phyloP scores from a whole-genome alignment of 345 rosid genomes.

The Dipteronia sinensis region DNA sequence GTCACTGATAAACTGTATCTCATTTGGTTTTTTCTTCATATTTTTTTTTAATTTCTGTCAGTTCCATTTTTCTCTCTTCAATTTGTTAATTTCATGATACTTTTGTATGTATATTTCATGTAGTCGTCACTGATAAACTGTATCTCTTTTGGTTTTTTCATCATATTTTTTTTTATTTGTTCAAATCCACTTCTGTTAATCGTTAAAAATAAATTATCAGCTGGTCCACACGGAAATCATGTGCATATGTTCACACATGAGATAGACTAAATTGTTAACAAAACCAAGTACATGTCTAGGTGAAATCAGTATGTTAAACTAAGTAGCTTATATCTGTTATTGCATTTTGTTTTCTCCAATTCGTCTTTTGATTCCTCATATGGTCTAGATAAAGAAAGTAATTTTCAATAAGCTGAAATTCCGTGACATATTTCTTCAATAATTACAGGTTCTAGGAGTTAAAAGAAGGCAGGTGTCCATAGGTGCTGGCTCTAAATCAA shows the following conservation, averaged over 20 bases:
- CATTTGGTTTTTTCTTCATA: neutral
- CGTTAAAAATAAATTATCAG: no score
- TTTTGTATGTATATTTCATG: neutral
- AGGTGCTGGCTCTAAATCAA: constrained; percentile 84
- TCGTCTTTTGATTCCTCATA: neutral
- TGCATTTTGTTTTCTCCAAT: neutral
- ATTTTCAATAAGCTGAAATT: neutral
- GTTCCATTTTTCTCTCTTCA: constrained; percentile 9
- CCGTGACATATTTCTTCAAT: neutral
- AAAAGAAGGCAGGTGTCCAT: constrained; percentile 82
- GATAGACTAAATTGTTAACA: neutral
- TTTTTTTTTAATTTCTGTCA: no score
- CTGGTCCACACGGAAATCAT: no score
- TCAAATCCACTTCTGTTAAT: no score
- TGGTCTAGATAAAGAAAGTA: neutral
- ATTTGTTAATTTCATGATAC: neutral
- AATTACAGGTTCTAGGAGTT: constrained; percentile 71
- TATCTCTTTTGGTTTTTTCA: neutral
- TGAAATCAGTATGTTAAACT: no score
- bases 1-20: neutral
- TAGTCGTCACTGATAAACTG: no score
- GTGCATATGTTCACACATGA: no score
- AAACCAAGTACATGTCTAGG: neutral
- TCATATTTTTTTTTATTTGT: neutral
- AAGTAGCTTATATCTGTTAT: neutral